Percentiles rank a stretch among this genome's conserved stretches.
Conservation (phyloP, 768 basidiomycete species). For the Panellus pusillus region DNA sequence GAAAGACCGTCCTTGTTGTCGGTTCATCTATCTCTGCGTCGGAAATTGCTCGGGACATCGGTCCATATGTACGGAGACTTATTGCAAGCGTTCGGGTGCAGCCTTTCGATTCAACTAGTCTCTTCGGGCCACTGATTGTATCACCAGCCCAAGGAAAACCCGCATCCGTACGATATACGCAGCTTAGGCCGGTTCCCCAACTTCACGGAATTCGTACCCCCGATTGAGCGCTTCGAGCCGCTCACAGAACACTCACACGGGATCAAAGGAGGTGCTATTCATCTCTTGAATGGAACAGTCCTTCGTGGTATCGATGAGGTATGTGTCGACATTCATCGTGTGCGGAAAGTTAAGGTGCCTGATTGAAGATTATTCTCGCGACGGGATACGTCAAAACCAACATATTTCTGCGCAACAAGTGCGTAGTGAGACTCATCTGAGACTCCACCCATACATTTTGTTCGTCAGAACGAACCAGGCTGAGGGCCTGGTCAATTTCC, state of each 20-base stretch:
- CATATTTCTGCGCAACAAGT: neutral
- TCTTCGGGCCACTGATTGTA: too few relatives aligned
- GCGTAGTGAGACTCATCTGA: neutral
- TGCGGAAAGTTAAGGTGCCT: neutral
- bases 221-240: conserved; percentile 22
- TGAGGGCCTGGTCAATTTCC: conserved; percentile 10
- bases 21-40: conserved; percentile 21
- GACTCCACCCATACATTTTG: too few relatives aligned
- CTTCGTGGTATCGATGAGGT: conserved; percentile 30
- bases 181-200: conserved; percentile 27
- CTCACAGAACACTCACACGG: conserved; percentile 17
- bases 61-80: conserved; percentile 14
- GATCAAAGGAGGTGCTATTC: conserved; percentile 27
- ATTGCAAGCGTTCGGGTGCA: conserved; percentile 22
- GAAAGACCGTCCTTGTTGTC: conserved; percentile 20
- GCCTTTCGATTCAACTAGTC: too few relatives aligned
- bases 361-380: conserved; percentile 6
- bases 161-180: conserved; percentile 1
- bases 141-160: neutral
- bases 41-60: conserved; percentile 24
- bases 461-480: neutral
- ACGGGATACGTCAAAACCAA: neutral
- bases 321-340: neutral
- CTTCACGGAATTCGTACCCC: conserved; percentile 29
- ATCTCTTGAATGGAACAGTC: conserved; percentile 30